Evolutionary conservation across 768 basidiomycete species (phyloP), one percentile per base, ranked within the genome.

Genomic region (Lactarius trivialis): DNA sequence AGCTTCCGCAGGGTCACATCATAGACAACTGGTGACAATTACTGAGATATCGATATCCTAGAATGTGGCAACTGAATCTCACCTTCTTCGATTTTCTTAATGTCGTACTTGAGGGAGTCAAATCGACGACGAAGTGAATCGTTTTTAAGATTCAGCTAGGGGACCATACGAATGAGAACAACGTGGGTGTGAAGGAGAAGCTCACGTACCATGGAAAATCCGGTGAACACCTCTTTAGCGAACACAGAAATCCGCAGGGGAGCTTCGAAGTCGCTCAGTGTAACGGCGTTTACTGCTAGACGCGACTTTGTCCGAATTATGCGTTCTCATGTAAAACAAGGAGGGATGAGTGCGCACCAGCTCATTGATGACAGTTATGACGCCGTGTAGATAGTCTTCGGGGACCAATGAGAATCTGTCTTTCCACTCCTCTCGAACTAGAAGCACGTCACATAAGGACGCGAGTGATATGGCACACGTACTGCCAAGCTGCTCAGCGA

Each of bases 21-120:
- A 69, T 93, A 93, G 2, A 92, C 91, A 54, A 93, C 90, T 93
- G 65, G 24, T 60, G 39, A 28, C 58, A 64, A 33, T 57, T 33
- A 56, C 30, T 55, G 58, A 49, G 24, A n/a, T 39, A 45, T 45
- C 26, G 24, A n/a, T 39, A 45, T 45, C 26, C 5, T 41, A 33
- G 15, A 51, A 50, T 11, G 19, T 7, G 32, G n/a, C 19, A 12
- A 54, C 37, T 49, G 53, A 28, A 32, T 33, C 77, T 53, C 60
- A 82, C 91, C 90, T 85, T 92, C 91, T 75, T 92, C 90, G 19
- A 93, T 88, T 69, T 91, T 91, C 72, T 91, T 91, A 64, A 93
- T 81, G 70, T 91, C 91, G 65, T 92, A 93, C 69, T 93, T 92
- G 36, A 92, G 76, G 65, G 87, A 83, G 69, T 92, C 90, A 69